Evolutionary conservation across 169 alveolate genomes (phyloP).

Genomic region (Nephromyces sp.): DNA sequence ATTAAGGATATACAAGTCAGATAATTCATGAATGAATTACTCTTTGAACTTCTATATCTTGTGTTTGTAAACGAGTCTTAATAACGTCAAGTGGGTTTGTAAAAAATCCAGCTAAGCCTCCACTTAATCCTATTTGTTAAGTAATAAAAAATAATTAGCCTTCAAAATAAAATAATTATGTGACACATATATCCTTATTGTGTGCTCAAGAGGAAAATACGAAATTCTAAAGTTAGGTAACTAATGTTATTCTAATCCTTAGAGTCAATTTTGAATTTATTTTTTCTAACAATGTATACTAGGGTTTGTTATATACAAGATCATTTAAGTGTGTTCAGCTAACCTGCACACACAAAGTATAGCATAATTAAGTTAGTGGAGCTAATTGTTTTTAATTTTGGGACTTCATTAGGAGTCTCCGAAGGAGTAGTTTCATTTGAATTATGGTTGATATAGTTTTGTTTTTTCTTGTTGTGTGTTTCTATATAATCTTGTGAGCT

Average conservation of each 20-base stretch:
- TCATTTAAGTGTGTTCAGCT: neutral
- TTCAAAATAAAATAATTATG: neutral
- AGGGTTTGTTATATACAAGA: too few relatives aligned
- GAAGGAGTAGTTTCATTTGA: neutral
- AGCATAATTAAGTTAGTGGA: neutral
- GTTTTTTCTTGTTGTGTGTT: neutral
- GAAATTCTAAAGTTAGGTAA: too few relatives aligned
- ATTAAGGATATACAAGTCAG: neutral
- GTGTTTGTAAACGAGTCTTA: slow-evolving; percentile 89
- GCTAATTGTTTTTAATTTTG: neutral
- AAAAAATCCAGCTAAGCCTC: slow-evolving; percentile 85
- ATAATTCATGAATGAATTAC: neutral
- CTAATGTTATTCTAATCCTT: too few relatives aligned
- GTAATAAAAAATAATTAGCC: neutral
- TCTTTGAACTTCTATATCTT: slow-evolving; percentile 46
- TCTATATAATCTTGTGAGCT: too few relatives aligned
- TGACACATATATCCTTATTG: neutral
- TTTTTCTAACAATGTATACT: too few relatives aligned
- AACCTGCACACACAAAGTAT: slow-evolving; percentile 36
- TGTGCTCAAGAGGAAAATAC: neutral
- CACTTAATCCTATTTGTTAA: slow-evolving; percentile 84
- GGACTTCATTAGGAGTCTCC: neutral
- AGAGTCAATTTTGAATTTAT: too few relatives aligned
- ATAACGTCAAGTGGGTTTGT: slow-evolving; percentile 92
- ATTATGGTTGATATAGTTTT: neutral